A percentile compares a stretch with the other conserved stretches of the same genome.
These are phyloP conservation scores for Porodaedalea pini DNA, from an alignment of 1,284 basidiomycete species.

Conservation along the genomic window DNA sequence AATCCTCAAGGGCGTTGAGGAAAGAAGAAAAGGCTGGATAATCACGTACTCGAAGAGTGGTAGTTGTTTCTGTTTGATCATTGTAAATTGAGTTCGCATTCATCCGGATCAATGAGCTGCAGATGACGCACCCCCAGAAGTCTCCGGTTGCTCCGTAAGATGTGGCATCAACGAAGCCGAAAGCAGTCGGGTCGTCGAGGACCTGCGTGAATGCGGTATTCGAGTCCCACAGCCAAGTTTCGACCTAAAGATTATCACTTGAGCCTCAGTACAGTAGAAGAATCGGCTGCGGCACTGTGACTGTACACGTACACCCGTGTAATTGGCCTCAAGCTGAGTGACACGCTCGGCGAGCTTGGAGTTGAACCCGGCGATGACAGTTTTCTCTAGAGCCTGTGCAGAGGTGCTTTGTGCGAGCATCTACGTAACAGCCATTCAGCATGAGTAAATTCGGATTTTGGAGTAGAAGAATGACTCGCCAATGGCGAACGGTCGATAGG, in stretches of 20 bases:
- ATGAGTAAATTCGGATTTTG: neutral
- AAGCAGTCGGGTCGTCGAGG: constrained; percentile 44
- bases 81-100: neutral
- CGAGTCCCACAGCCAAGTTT: constrained; percentile 50
- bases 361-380: constrained; percentile 52
- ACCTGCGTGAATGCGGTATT: constrained; percentile 49
- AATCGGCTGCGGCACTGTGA: too few species aligned
- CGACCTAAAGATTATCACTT: constrained; percentile 33
- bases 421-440: constrained; percentile 28
- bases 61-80: constrained; percentile 38
- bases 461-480: constrained; percentile 31
- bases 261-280: neutral
- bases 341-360: constrained; percentile 41
- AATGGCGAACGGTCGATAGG: constrained; percentile 51
- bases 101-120: constrained; percentile 2
- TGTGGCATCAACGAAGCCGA: constrained; percentile 51
- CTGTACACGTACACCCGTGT: constrained; percentile 41
- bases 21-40: neutral
- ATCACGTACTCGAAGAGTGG: constrained; percentile 41
- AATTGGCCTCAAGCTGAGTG: constrained; percentile 37
- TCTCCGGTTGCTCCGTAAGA: constrained; percentile 45
- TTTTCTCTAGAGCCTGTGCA: constrained; percentile 40
- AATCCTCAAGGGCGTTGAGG: neutral
- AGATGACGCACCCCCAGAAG: constrained; percentile 52
- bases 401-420: constrained; percentile 44